Evolutionary conservation across 495 filamentous ascomycete genomes (phyloP).

Genomic region (Aspergillus egyptiacus): DNA sequence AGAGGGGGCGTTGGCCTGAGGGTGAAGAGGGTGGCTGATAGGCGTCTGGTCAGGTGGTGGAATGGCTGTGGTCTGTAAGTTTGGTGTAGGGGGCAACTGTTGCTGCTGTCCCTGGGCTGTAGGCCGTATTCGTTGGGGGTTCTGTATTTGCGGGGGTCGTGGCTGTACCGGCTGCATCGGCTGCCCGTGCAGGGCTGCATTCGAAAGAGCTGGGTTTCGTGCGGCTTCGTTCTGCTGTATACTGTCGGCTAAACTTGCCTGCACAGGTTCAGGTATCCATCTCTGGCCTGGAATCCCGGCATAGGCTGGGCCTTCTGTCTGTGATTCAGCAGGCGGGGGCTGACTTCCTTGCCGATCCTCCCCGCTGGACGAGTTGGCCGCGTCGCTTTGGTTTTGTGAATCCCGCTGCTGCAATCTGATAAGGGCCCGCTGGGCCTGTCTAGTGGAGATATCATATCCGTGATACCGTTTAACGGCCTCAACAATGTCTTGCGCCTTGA

Average conservation of each 20-base stretch:
- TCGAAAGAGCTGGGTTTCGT: constrained; percentile 15
- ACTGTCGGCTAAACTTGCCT: constrained; percentile 23
- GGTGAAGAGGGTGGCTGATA: constrained; percentile 19
- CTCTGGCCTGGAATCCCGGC: constrained; percentile 28
- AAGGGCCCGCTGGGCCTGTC: constrained; percentile 42
- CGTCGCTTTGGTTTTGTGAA: constrained; percentile 22
- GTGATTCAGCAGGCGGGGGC: constrained; percentile 14
- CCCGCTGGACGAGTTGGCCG: constrained; percentile 18
- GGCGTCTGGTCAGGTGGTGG: constrained; percentile 20
- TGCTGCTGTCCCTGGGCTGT: constrained; percentile 12
- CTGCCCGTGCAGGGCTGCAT: constrained; percentile 23
- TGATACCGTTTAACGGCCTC: constrained; percentile 43
- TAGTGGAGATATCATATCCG: constrained; percentile 43
- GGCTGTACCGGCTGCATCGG: constrained; percentile 22
- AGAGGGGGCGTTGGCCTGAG: constrained; percentile 16
- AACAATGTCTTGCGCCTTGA: constrained; percentile 39
- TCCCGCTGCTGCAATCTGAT: constrained; percentile 36
- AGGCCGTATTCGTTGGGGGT: constrained; percentile 1
- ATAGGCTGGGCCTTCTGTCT: constrained; percentile 18
- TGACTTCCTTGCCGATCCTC: constrained; percentile 19
- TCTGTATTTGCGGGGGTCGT: constrained; percentile 9
- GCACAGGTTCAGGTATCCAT: constrained; percentile 34
- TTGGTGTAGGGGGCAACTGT: constrained; percentile 8
- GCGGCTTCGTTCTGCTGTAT: constrained; percentile 22
- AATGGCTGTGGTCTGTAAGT: constrained; percentile 20